phyloP scores from a whole-genome alignment of 2,329 filamentous ascomycete species.

The Aquanectria penicillioides region DNA sequence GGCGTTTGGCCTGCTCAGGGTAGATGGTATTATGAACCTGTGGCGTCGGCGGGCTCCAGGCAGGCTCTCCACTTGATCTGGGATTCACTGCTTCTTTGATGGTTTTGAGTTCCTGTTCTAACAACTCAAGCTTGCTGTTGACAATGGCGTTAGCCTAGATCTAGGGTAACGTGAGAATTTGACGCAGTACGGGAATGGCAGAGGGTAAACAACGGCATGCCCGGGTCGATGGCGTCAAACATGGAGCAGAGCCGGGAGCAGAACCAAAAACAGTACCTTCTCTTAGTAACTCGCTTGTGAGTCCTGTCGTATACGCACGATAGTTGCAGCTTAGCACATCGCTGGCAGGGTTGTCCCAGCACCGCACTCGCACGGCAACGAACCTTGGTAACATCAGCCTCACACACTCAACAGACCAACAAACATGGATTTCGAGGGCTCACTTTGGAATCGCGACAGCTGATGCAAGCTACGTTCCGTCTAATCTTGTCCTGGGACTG shows the following conservation, averaged over 20 bases:
- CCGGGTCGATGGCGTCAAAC: neutral
- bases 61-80: constrained; percentile 27
- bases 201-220: neutral
- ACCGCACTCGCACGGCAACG: constrained; percentile 54
- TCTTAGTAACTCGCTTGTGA: constrained; percentile 57
- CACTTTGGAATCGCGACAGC: constrained; percentile 54
- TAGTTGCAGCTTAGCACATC: constrained; percentile 56
- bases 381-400: constrained; percentile 46
- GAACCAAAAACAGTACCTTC: constrained; percentile 48
- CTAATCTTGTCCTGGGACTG: constrained; percentile 43
- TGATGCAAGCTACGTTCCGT: constrained; percentile 51
- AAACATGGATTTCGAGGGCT: constrained; percentile 22
- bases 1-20: constrained; percentile 27
- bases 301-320: constrained; percentile 58
- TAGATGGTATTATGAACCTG: constrained; percentile 39
- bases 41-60: constrained; percentile 44
- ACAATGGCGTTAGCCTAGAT: constrained; percentile 19
- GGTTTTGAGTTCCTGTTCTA: constrained; percentile 63
- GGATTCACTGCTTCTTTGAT: constrained; percentile 62
- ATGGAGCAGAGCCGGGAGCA: too few species aligned
- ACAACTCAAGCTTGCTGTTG: constrained; percentile 63
- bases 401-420: neutral
- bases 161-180: neutral
- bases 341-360: constrained; percentile 54
- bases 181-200: neutral